Base-by-base conservation (phyloP, 495 filamentous ascomycete species). In the Neurospora tetrasperma region DNA sequence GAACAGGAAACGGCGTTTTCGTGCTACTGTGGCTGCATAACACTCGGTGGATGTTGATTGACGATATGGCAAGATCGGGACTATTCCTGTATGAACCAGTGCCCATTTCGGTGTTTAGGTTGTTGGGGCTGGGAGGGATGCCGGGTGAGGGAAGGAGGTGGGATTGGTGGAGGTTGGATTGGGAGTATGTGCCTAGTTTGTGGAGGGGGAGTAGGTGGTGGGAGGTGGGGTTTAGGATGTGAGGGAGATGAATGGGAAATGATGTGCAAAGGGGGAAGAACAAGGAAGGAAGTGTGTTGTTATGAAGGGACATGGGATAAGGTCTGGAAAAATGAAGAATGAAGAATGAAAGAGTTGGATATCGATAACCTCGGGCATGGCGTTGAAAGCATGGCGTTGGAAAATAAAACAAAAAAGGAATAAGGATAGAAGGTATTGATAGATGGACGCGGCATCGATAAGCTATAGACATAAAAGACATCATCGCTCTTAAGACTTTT, bases 31-130 rank as follows among this genome's bases (percentile, higher is more conserved):
- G 91, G 91, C 79, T 92, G 66, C 81, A 85, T 5, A 70, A 80
- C n/a, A 90, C 90, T 0, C 84, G 83, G 4, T 76, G 78, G 75
- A 73, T 79, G 41, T 75, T 89, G 2, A 79, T 90, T 10, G 88
- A 92, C 79, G 92, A 94, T 71, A 88, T 93, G 76, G 81, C 85
- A 0, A 80, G 83, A 14, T 86, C 85, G 0, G 90, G 88, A 0
- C 44, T 93, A 9, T 93, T 89, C 88, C 72, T 92, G 20, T 88
- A 85, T 73, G 90, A 93, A 80, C 91, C 90, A 0, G 79, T 93
- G n/a, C 92, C 92, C 0, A 23, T 92, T 1, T 92, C 90, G 75
- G 77, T 81, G 4, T 66, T 90, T 12, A 81, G 90, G 46, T 84
- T 83, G 11, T 44, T 91, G 11, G 88, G 88, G 1, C 77, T 86